phyloP scores from a whole-genome alignment of 2,329 filamentous ascomycete species.

The Microdochium bolleyi region DNA sequence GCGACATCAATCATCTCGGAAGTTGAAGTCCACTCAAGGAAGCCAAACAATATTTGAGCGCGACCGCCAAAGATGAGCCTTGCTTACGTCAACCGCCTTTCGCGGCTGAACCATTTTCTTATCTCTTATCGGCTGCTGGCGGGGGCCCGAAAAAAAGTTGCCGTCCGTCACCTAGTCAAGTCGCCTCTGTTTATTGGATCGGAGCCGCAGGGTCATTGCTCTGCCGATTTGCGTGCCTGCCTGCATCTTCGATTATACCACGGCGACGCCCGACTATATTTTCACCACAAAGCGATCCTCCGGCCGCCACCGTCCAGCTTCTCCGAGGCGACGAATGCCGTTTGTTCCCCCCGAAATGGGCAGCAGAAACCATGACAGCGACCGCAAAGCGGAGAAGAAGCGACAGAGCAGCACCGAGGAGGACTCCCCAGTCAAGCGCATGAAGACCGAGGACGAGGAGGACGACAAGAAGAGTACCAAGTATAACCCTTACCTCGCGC shows the following conservation, averaged over 20 bases:
- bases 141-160: constrained; percentile 1
- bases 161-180: background rate
- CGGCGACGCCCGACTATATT: too few relatives aligned
- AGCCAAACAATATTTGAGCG: too few relatives aligned
- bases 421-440: constrained; percentile 15
- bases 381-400: constrained; percentile 13
- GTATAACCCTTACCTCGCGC: constrained; percentile 83
- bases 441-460: constrained; percentile 12
- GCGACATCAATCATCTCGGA: too few relatives aligned
- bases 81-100: too few relatives aligned
- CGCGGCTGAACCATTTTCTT: background rate
- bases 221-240: too few relatives aligned
- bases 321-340: background rate
- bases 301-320: background rate
- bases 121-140: background rate
- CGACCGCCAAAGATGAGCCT: too few relatives aligned
- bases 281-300: too few relatives aligned
- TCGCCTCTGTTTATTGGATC: background rate
- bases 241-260: too few relatives aligned
- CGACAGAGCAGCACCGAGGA: constrained; percentile 13
- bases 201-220: background rate
- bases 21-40: too few relatives aligned
- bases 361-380: background rate
- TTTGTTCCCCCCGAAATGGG: background rate
- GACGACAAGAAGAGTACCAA: constrained; percentile 22